Percentiles rank a stretch among this genome's conserved stretches.
phyloP scores from a whole-genome alignment of 495 filamentous ascomycete species.

The Eremomyces bilateralis region DNA sequence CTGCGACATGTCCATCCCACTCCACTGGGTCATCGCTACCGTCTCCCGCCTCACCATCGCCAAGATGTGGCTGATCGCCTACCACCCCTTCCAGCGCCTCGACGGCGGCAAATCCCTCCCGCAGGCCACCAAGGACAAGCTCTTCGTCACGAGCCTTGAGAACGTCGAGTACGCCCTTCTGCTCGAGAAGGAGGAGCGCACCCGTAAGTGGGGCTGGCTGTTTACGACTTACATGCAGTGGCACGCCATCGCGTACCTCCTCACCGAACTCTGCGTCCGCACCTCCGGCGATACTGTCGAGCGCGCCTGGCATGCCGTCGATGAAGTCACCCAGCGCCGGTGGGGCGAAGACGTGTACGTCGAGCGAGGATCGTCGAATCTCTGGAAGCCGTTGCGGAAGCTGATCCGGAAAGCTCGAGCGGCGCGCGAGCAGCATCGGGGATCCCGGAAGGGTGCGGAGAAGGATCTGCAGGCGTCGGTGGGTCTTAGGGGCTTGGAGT shows the following conservation, averaged over 20 bases:
- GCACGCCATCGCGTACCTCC: constrained; percentile 55
- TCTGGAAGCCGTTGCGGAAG: constrained; percentile 12
- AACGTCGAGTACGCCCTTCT: constrained; percentile 50
- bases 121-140: constrained; percentile 39
- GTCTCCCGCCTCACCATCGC: constrained; percentile 45
- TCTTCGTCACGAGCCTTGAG: constrained; percentile 57
- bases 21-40: constrained; percentile 48
- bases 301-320: constrained; percentile 60
- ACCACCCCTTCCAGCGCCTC: constrained; percentile 31
- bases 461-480: too few species aligned
- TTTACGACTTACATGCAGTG: constrained; percentile 65
- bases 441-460: too few species aligned
- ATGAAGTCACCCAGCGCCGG: constrained; percentile 13
- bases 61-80: constrained; percentile 42
- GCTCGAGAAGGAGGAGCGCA: constrained; percentile 35
- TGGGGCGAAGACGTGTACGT: constrained; percentile 1
- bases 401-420: constrained; percentile 12
- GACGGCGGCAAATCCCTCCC: constrained; percentile 22
- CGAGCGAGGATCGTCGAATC: background rate
- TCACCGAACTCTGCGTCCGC: constrained; percentile 59
- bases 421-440: constrained; percentile 2
- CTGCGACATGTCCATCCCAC: constrained; percentile 36
- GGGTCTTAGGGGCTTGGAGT: too few species aligned
- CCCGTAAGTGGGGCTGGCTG: constrained; percentile 56
- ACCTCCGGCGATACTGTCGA: constrained; percentile 47